phyloP scores from a whole-genome alignment of 768 basidiomycete genomes.

The Terana coerulea region DNA sequence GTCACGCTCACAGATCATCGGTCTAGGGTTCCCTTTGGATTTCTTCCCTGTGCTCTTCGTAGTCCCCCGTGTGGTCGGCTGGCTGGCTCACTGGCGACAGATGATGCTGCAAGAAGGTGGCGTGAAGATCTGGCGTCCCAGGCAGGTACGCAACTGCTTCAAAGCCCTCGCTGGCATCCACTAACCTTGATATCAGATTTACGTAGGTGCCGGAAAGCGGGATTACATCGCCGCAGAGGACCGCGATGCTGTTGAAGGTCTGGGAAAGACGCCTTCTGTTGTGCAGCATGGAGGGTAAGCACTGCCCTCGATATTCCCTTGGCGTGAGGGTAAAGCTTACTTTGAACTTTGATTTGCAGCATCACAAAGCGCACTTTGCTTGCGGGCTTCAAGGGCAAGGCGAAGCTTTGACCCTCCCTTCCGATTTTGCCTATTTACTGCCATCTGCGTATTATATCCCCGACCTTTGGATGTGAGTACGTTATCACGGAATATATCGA shows the following conservation, averaged over 20 bases:
- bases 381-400: conserved; percentile 44
- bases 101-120: conserved; percentile 90
- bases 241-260: conserved; percentile 52
- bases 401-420: not conserved
- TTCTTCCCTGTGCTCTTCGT: conserved; percentile 94
- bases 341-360: conserved; percentile 30
- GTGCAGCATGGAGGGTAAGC: conserved; percentile 77
- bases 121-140: conserved; percentile 91
- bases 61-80: conserved; percentile 89
- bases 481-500: not conserved
- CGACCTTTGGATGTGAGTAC: not conserved
- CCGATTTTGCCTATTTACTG: not conserved
- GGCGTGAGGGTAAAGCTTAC: conserved; percentile 5
- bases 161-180: conserved; percentile 5
- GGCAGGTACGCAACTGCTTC: conserved; percentile 62
- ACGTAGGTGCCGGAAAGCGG: conserved; percentile 70
- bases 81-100: conserved; percentile 94
- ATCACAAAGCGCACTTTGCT: conserved; percentile 67
- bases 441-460: not conserved
- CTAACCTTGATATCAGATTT: no score
- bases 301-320: not conserved
- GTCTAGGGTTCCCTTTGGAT: conserved; percentile 82
- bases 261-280: conserved; percentile 54
- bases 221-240: conserved; percentile 68
- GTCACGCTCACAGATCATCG: not conserved